These are phyloP conservation scores for Saccharomyces pastorianus DNA, from an alignment of 1,139 yeast genomes.

Conservation along the genomic window DNA sequence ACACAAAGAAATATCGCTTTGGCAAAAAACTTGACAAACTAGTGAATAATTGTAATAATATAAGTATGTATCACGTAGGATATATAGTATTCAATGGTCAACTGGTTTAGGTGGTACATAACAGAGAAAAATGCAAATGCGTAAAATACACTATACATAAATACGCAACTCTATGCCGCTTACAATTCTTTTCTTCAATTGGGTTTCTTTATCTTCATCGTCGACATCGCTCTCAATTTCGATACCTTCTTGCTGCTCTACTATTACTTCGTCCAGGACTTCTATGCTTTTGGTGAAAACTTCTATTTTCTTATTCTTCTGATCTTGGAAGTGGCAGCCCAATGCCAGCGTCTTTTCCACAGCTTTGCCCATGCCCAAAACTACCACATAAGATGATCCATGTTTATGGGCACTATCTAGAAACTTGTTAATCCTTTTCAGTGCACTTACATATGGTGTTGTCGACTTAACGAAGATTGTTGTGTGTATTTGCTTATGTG, in stretches of 20 bases:
- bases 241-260: not conserved
- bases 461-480: slow-evolving; percentile 47
- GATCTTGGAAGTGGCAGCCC: slow-evolving; percentile 45
- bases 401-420: slow-evolving; percentile 34
- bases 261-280: slow-evolving; percentile 52
- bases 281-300: slow-evolving; percentile 49
- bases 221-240: not conserved
- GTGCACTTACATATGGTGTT: slow-evolving; percentile 57
- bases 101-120: not conserved
- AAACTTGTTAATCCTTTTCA: slow-evolving; percentile 48
- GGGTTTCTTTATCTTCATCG: slow-evolving; percentile 33
- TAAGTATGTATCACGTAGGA: not conserved
- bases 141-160: slow-evolving; percentile 23
- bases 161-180: slow-evolving; percentile 53
- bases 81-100: not conserved
- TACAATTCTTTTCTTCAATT: slow-evolving; percentile 44
- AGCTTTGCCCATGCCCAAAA: slow-evolving; percentile 65
- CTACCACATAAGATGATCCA: slow-evolving; percentile 39
- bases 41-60: not conserved
- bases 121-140: not conserved
- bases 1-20: not conserved
- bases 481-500: slow-evolving; percentile 35
- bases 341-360: slow-evolving; percentile 47
- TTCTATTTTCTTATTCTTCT: slow-evolving; percentile 42
- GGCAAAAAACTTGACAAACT: not conserved